Evolutionary conservation across 768 basidiomycete species (phyloP), one percentile per base, ranked within the genome.

Genomic region (Ephemerocybe angulata): DNA sequence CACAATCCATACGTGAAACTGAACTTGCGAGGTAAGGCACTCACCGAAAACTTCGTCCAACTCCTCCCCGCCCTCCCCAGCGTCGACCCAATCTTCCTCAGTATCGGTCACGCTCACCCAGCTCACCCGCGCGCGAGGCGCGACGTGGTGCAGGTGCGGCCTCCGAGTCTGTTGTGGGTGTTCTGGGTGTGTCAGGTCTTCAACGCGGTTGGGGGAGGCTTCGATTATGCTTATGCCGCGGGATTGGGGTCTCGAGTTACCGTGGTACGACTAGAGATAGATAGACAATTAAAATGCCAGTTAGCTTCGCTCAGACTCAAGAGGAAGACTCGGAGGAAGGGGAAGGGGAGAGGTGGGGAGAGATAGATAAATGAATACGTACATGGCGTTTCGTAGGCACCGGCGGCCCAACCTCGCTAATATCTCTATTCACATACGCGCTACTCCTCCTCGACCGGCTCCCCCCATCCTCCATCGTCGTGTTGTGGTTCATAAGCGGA

Each of bases 81-180:
- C 55, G 30, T 56, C 55, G 2, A 30, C 49, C 55, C 55, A 56
- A 40, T 55, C 54, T 17, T 55, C 37, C 10, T 56, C 55, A 40
- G 35, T 47, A 35, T 27, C 50, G 11, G 28, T 33, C 17, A 41
- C 24, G 29, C 55, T 56, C 13, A 37, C 40, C 55, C 48, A 51
- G 22, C 49, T 51, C 3, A 25, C 55, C 3, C 55, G 49, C 3
- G 25, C 35, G 19, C 30, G 30, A 12, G 48, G 48, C 3, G 48
- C 48, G 13, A 50, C 48, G 31, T 50, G 48, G 7, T 47, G 46
- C 1, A 47, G 27, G 15, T 47, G 46, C 11, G 46, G 46, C n/a
- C 22, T 15, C n/a, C n/a, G n/a, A n/a, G n/a, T n/a, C 21, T 49
- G 27, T 46, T 54, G 44, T n/a, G 15, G 42, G 17, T 24, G 13